phyloP scores from a whole-genome alignment of 352 stramenopile species.

The Globisporangium polare region DNA sequence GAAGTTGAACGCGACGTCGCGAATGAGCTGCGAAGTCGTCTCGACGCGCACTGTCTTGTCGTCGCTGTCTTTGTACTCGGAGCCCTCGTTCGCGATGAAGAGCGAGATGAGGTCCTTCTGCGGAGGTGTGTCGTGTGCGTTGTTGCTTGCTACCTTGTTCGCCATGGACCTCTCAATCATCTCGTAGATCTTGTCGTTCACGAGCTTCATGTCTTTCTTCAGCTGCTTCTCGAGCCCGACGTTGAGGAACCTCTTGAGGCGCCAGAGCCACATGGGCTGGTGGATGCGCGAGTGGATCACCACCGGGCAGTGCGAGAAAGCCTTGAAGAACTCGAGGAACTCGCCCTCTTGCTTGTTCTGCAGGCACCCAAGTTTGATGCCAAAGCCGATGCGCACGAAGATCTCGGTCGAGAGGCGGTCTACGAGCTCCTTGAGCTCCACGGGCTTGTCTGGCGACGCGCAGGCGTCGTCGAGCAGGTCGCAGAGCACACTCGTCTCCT shows the following conservation, averaged over 20 bases:
- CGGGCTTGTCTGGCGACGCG: neutral
- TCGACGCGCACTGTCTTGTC: slow-evolving; percentile 9
- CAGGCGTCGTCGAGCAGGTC: slow-evolving; percentile 17
- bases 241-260: slow-evolving; percentile 27
- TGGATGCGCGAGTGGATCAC: slow-evolving; percentile 32
- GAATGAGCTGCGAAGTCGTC: slow-evolving; percentile 32
- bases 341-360: slow-evolving; percentile 23
- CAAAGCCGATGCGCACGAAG: slow-evolving; percentile 71
- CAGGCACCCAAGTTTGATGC: slow-evolving; percentile 38
- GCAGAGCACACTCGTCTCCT: slow-evolving; percentile 32
- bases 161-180: slow-evolving; percentile 41
- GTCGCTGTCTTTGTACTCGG: slow-evolving; percentile 21
- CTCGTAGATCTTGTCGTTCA: slow-evolving; percentile 40
- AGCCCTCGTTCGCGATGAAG: slow-evolving; percentile 36
- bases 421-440: slow-evolving; percentile 42
- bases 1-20: slow-evolving; percentile 72
- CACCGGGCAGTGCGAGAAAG: slow-evolving; percentile 26
- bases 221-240: slow-evolving; percentile 33
- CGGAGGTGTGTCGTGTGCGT: neutral
- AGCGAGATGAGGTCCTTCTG: slow-evolving; percentile 37
- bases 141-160: slow-evolving; percentile 15
- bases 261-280: slow-evolving; percentile 42
- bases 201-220: slow-evolving; percentile 22
- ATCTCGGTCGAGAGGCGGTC: slow-evolving; percentile 56
- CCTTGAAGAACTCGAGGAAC: slow-evolving; percentile 35